Conservation (phyloP, 805 yeast genomes). For the Nakazawaea holstii region DNA sequence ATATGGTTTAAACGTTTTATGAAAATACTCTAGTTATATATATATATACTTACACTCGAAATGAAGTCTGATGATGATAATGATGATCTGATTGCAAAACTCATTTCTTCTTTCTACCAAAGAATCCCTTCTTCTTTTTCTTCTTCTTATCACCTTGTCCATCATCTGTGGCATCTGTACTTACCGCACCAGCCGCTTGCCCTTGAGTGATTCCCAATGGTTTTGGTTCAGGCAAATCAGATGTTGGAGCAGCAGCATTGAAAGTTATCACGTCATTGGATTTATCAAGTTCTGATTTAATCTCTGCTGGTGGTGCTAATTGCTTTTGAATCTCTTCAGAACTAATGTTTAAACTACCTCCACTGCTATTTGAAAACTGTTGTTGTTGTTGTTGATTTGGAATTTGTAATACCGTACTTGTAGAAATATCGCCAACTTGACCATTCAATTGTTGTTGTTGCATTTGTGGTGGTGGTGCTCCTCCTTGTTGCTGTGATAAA, state of each 20-base stretch:
- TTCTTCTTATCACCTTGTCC: conserved; percentile 28
- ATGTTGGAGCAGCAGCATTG: not conserved
- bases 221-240: conserved; percentile 3
- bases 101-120: conserved; percentile 60
- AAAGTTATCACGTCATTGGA: not conserved
- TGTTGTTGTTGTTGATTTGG: conserved; percentile 5
- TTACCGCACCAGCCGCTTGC: conserved; percentile 42
- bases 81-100: too few relatives aligned
- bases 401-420: conserved; percentile 8
- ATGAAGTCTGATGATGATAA: too few relatives aligned
- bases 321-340: conserved; percentile 8
- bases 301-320: conserved; percentile 21
- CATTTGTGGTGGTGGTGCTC: not conserved
- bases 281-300: conserved; percentile 19
- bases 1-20: too few relatives aligned
- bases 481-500: not conserved
- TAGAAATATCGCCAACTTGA: conserved; percentile 7
- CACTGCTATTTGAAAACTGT: conserved; percentile 12
- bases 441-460: conserved; percentile 1
- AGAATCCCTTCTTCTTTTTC: conserved; percentile 72
- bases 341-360: conserved; percentile 1
- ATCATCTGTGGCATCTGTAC: too few relatives aligned
- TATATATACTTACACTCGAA: too few relatives aligned
- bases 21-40: too few relatives aligned
- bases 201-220: conserved; percentile 20